Conservation (phyloP, 495 filamentous ascomycete species). For the Halenospora varia region DNA sequence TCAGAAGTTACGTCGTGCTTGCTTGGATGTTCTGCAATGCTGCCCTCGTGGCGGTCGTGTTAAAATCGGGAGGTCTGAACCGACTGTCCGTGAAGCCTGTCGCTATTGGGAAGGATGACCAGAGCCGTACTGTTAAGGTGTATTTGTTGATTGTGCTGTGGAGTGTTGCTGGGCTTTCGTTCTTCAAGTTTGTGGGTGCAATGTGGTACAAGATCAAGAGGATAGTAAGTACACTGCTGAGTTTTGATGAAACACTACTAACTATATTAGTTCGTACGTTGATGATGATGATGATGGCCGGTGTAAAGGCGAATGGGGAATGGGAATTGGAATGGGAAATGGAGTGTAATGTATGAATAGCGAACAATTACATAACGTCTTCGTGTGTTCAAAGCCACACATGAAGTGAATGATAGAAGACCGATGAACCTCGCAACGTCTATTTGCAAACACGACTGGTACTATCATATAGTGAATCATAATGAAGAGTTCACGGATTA, state of each 20-base stretch:
- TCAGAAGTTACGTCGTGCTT: slow-evolving; percentile 17
- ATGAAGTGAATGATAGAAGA: too few species aligned
- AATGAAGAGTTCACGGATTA: too few species aligned
- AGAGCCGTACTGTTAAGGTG: slow-evolving; percentile 51
- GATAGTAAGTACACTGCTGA: slow-evolving; percentile 10
- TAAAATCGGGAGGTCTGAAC: slow-evolving; percentile 80
- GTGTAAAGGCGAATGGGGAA: too few species aligned
- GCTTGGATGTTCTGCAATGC: slow-evolving; percentile 24
- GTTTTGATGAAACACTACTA: neutral
- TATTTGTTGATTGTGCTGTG: slow-evolving; percentile 92
- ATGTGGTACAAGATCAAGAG: slow-evolving; percentile 58
- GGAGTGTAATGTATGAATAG: too few species aligned
- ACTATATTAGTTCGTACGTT: neutral
- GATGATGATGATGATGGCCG: neutral
- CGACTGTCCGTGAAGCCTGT: slow-evolving; percentile 42
- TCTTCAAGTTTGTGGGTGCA: slow-evolving; percentile 86
- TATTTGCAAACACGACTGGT: too few species aligned
- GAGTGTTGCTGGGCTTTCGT: slow-evolving; percentile 80
- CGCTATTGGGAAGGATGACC: neutral
- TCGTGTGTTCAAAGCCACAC: too few species aligned
- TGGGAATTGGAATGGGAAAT: too few species aligned
- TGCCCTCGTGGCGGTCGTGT: slow-evolving; percentile 59
- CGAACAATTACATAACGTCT: too few species aligned
- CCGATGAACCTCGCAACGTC: too few species aligned
- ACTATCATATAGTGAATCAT: too few species aligned